Percentiles rank a stretch among this genome's conserved stretches.
These are phyloP conservation scores for Coniochaeta hoffmannii DNA, from an alignment of 2,329 filamentous ascomycete genomes.

Conservation along the genomic window DNA sequence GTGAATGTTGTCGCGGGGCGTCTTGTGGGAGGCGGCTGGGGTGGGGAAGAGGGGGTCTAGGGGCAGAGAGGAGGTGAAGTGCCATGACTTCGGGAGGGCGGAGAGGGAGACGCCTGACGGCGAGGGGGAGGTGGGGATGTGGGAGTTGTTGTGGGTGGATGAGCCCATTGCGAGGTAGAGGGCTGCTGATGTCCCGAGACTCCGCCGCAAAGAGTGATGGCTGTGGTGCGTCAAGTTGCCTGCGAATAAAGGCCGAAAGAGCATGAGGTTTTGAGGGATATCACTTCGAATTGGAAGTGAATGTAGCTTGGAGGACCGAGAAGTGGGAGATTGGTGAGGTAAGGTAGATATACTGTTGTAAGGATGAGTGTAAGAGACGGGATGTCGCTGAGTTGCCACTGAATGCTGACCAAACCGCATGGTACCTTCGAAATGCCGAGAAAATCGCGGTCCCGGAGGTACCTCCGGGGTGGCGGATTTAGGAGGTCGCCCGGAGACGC, in stretches of 20 bases:
- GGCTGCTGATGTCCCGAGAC: background rate
- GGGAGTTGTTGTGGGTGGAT: slow-evolving; percentile 3
- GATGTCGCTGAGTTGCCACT: background rate
- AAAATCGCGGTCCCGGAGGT: background rate
- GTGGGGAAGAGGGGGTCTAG: slow-evolving; percentile 73
- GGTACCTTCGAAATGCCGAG: background rate
- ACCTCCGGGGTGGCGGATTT: background rate
- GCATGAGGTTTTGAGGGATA: background rate
- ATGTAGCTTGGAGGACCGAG: background rate
- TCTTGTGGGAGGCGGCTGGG: slow-evolving; percentile 72
- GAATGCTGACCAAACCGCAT: background rate
- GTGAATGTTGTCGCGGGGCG: slow-evolving; percentile 66
- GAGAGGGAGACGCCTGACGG: slow-evolving; percentile 32
- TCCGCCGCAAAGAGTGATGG: background rate
- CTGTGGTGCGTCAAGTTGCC: background rate
- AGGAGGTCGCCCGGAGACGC: background rate
- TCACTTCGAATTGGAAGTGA: background rate
- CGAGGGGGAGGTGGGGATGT: slow-evolving; percentile 2
- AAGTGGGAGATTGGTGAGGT: background rate
- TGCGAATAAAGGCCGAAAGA: background rate
- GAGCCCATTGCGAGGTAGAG: slow-evolving; percentile 10
- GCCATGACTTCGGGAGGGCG: slow-evolving; percentile 58
- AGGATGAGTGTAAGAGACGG: no score
- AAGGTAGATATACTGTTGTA: background rate
- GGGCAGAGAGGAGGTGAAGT: slow-evolving; percentile 60